Evolutionary conservation across 371 early-diverging fungal species (phyloP).

Genomic region (Syncephalastrum contaminatum): DNA sequence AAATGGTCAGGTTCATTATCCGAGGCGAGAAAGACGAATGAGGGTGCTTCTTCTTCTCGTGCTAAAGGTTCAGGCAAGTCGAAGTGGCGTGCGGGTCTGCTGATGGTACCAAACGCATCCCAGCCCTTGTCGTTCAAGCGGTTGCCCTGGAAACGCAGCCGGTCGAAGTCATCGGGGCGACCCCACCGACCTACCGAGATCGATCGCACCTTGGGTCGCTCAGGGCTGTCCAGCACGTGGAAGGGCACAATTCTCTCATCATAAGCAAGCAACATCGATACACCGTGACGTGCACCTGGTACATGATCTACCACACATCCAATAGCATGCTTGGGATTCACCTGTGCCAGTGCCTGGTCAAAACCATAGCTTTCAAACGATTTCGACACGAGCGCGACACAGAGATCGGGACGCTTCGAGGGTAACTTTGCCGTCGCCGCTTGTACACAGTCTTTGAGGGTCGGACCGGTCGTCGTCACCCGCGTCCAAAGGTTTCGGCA

Average conservation of each 20-base stretch:
- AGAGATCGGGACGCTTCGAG: constrained; percentile 23
- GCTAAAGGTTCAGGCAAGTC: constrained; percentile 24
- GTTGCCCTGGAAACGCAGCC: constrained; percentile 33
- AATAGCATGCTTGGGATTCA: constrained; percentile 22
- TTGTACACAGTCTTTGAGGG: constrained; percentile 29
- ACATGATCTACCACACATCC: constrained; percentile 60
- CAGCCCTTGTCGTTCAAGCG: constrained; percentile 48
- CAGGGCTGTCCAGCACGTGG: constrained; percentile 25
- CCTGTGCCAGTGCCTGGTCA: constrained; percentile 11
- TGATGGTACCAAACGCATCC: constrained; percentile 44
- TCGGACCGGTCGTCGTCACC: constrained; percentile 25
- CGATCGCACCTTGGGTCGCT: constrained; percentile 46
- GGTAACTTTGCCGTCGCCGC: constrained; percentile 10
- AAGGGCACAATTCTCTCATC: constrained; percentile 30
- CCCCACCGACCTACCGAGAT: constrained; percentile 64
- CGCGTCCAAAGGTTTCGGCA: constrained; percentile 27
- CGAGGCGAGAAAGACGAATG: constrained; percentile 52
- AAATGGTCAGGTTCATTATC: constrained; percentile 69
- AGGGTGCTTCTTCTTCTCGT: constrained; percentile 17
- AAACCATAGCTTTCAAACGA: constrained; percentile 34
- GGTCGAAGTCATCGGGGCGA: constrained; percentile 32
- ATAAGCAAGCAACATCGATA: constrained; percentile 38
- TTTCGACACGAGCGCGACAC: constrained; percentile 42
- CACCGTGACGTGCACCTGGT: constrained; percentile 45
- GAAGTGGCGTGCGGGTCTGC: constrained; percentile 27